A percentile compares a stretch with the other conserved stretches of the same genome.
These are phyloP conservation scores for Beauveria brongniartii DNA, from an alignment of 2,329 filamentous ascomycete species.

Conservation along the genomic window DNA sequence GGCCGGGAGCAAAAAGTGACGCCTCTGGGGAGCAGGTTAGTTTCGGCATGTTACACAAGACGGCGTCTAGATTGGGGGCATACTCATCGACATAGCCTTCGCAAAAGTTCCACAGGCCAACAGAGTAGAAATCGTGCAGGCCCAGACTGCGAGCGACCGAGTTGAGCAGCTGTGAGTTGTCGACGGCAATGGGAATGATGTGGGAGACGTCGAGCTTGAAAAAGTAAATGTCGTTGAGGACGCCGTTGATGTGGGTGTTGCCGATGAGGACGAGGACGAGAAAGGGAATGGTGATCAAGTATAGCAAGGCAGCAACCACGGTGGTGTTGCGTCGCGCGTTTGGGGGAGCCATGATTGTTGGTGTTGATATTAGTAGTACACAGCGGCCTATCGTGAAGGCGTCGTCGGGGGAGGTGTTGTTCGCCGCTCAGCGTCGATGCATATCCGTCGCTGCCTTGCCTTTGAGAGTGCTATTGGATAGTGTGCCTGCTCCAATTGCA, in stretches of 20 bases:
- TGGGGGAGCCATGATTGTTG: constrained; percentile 18
- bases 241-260: constrained; percentile 54
- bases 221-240: constrained; percentile 69
- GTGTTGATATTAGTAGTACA: neutral
- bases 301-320: constrained; percentile 57
- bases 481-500: neutral
- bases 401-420: neutral
- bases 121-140: constrained; percentile 88
- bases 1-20: constrained; percentile 70
- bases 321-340: constrained; percentile 49
- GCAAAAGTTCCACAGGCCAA: constrained; percentile 88
- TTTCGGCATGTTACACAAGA: neutral
- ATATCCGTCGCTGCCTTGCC: neutral
- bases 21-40: constrained; percentile 36
- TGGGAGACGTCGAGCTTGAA: constrained; percentile 76
- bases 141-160: constrained; percentile 79
- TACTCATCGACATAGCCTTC: constrained; percentile 68
- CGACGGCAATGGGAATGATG: constrained; percentile 66
- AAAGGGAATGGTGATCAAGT: constrained; percentile 69
- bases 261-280: constrained; percentile 73
- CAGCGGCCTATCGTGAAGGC: neutral
- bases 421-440: neutral
- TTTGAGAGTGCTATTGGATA: neutral
- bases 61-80: constrained; percentile 16
- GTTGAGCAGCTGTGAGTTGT: constrained; percentile 71